Evolutionary conservation across 331 rosid genomes (phyloP).

Genomic region (Spiraea crenata): DNA sequence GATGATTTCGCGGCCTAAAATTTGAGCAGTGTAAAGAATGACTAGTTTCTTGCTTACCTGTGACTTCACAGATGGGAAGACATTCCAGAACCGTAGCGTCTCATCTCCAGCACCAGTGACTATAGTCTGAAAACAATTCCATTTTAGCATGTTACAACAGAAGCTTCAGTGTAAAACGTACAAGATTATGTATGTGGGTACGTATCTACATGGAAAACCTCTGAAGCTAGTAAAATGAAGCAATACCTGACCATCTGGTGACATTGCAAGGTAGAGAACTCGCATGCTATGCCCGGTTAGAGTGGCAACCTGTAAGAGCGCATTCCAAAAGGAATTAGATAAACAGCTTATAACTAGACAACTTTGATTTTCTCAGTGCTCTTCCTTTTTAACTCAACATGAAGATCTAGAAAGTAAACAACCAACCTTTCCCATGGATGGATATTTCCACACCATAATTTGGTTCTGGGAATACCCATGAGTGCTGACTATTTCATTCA

Average conservation of each 20-base stretch:
- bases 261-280: slow-evolving; percentile 92
- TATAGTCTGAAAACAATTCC: slow-evolving; percentile 53
- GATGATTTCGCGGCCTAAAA: not conserved
- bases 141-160: not conserved
- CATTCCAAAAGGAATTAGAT: slow-evolving; percentile 1
- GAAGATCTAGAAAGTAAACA: not conserved
- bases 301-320: slow-evolving; percentile 71
- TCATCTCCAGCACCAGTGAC: slow-evolving; percentile 99
- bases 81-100: slow-evolving; percentile 88
- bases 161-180: not conserved
- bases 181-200: not conserved
- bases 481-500: slow-evolving; percentile 88
- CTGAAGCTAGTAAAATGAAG: not conserved
- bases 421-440: slow-evolving; percentile 72
- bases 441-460: slow-evolving; percentile 98
- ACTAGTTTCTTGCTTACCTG: slow-evolving; percentile 45
- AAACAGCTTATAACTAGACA: not conserved
- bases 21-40: not conserved
- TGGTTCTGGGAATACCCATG: slow-evolving; percentile 99
- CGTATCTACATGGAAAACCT: not conserved
- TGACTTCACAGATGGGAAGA: slow-evolving; percentile 87
- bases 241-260: slow-evolving; percentile 94
- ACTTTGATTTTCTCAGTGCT: not conserved
- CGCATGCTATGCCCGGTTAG: slow-evolving; percentile 97
- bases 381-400: not conserved